Evolutionary conservation across 192 early-diverging fungal species (phyloP).

Genomic region (Jimgerdemannia lactiflua): DNA sequence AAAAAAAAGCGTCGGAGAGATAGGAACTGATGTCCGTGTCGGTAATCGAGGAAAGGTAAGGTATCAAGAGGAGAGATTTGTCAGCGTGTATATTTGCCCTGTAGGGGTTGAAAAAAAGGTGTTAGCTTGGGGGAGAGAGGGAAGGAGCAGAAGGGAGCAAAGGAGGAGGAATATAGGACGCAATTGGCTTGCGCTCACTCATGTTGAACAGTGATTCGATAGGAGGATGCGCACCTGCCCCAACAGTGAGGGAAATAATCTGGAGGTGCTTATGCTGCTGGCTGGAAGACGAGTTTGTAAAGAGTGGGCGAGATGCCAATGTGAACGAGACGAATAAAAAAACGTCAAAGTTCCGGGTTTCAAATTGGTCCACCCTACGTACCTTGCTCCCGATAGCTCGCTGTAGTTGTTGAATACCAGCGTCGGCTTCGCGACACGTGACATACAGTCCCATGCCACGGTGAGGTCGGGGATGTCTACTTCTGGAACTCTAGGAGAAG

Average conservation of each 20-base stretch:
- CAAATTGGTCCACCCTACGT: neutral
- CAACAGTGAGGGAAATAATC: slow-evolving; percentile 34
- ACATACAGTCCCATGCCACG: slow-evolving; percentile 32
- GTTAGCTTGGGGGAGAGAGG: too few relatives aligned
- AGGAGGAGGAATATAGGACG: slow-evolving; percentile 17
- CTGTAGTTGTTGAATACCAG: slow-evolving; percentile 60
- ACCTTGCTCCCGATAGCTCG: slow-evolving; percentile 48
- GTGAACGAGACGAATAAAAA: too few relatives aligned
- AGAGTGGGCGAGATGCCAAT: too few relatives aligned
- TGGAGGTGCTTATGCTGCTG: slow-evolving; percentile 63
- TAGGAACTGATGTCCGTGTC: slow-evolving; percentile 37
- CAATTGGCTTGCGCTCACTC: slow-evolving; percentile 28
- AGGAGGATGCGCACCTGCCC: slow-evolving; percentile 26
- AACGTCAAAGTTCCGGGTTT: too few relatives aligned
- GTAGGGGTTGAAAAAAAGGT: neutral
- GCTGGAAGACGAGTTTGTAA: slow-evolving; percentile 21
- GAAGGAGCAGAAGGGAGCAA: neutral
- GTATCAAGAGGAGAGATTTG: slow-evolving; percentile 37
- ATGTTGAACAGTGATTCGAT: slow-evolving; percentile 35
- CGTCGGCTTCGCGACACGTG: slow-evolving; percentile 12
- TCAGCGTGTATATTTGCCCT: slow-evolving; percentile 49
- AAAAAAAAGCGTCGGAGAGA: slow-evolving; percentile 41
- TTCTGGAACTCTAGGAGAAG: slow-evolving; percentile 46
- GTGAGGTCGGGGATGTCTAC: slow-evolving; percentile 47
- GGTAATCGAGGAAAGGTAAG: neutral